These are phyloP conservation scores for Phialocephala subalpina DNA, from an alignment of 2,329 filamentous ascomycete species.

Conservation along the genomic window DNA sequence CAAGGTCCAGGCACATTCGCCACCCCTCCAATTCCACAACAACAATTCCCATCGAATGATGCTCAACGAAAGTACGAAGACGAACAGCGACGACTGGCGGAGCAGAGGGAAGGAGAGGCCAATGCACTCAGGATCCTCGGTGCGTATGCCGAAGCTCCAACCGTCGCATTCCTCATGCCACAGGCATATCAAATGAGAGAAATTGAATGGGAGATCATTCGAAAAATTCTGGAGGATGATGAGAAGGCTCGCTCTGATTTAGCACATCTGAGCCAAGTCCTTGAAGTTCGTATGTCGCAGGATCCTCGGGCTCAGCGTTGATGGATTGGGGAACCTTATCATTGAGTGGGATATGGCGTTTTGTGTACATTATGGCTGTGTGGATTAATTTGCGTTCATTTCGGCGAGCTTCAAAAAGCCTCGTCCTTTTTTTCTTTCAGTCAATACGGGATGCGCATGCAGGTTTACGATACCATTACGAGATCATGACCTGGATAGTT, in stretches of 20 bases:
- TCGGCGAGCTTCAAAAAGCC: slow-evolving; percentile 3
- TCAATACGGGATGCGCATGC: slow-evolving; percentile 5
- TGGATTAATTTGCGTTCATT: neutral
- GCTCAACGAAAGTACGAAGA: slow-evolving; percentile 47
- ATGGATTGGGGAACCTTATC: neutral
- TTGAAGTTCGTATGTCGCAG: slow-evolving; percentile 50
- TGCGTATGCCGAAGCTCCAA: slow-evolving; percentile 65
- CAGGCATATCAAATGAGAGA: slow-evolving; percentile 73
- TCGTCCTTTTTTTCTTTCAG: slow-evolving; percentile 8
- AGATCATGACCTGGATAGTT: slow-evolving; percentile 35
- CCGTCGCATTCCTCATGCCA: slow-evolving; percentile 73
- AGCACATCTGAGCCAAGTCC: slow-evolving; percentile 60
- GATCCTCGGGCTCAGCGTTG: slow-evolving; percentile 13
- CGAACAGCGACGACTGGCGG: slow-evolving; percentile 50
- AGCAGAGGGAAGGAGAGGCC: slow-evolving; percentile 60
- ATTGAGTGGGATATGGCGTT: neutral
- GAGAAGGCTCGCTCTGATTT: slow-evolving; percentile 47
- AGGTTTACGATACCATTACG: slow-evolving; percentile 36
- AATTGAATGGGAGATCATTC: slow-evolving; percentile 79
- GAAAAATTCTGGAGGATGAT: slow-evolving; percentile 50
- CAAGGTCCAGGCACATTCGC: slow-evolving; percentile 44
- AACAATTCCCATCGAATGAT: slow-evolving; percentile 24
- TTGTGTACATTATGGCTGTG: slow-evolving; percentile 13
- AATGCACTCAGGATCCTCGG: slow-evolving; percentile 72
- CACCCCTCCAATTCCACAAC: slow-evolving; percentile 33